A percentile compares a stretch with the other conserved stretches of the same genome.
Conservation (phyloP, 2,329 filamentous ascomycete genomes). For the Ophiostoma populinum region DNA sequence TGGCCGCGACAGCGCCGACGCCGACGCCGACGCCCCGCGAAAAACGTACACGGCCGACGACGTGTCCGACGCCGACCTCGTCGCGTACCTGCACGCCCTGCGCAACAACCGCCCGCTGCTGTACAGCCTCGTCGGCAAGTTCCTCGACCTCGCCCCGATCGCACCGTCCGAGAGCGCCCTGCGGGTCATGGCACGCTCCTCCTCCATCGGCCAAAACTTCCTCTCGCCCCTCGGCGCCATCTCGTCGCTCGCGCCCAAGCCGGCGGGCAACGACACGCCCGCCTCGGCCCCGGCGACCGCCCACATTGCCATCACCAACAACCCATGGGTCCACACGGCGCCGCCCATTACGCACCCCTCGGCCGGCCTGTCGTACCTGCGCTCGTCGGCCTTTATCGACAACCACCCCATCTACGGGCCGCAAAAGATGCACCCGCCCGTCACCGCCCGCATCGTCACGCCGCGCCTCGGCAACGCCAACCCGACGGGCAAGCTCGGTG, state of each 20-base stretch:
- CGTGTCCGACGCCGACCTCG: slow-evolving; percentile 33
- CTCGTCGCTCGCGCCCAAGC: too few species aligned
- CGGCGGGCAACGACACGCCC: slow-evolving; percentile 11
- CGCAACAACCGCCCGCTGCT: slow-evolving; percentile 33
- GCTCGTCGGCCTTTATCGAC: slow-evolving; percentile 34
- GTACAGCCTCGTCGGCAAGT: slow-evolving; percentile 37
- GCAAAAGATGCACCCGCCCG: slow-evolving; percentile 30
- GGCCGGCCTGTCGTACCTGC: slow-evolving; percentile 43
- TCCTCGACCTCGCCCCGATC: slow-evolving; percentile 44
- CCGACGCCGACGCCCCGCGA: slow-evolving; percentile 16
- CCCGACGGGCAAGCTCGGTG: slow-evolving; percentile 27
- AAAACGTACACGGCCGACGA: slow-evolving; percentile 15
- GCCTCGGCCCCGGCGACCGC: slow-evolving; percentile 11
- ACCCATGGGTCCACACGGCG: slow-evolving; percentile 32
- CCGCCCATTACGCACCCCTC: slow-evolving; percentile 46
- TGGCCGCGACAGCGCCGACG: background rate
- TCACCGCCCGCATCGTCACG: slow-evolving; percentile 32
- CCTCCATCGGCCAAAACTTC: slow-evolving; percentile 13
- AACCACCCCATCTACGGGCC: slow-evolving; percentile 47
- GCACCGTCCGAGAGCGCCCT: slow-evolving; percentile 13
- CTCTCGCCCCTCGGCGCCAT: slow-evolving; percentile 1
- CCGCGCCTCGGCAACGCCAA: slow-evolving; percentile 20
- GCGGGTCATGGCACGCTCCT: slow-evolving; percentile 9
- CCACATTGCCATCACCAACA: slow-evolving; percentile 11
- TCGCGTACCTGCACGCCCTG: slow-evolving; percentile 32